Evolutionary conservation across 805 yeast species (phyloP).

Genomic region (Metschnikowia kunwiensis): DNA sequence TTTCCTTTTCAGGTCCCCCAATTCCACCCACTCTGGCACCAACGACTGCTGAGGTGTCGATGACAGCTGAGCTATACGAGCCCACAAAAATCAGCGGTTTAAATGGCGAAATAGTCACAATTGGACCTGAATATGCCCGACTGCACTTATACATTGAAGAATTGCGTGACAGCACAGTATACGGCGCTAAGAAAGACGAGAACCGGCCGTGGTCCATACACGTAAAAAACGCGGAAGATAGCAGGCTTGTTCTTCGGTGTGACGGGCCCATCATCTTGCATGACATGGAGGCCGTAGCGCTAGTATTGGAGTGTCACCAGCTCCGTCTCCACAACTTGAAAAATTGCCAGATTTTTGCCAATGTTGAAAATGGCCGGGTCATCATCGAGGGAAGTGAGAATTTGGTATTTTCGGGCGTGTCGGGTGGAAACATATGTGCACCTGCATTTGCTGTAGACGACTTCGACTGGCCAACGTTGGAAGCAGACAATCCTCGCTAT

Average conservation of each 20-base stretch:
- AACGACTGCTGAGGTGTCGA: not conserved
- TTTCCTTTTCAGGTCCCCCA: conserved; percentile 33
- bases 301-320: conserved; percentile 18
- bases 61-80: not conserved
- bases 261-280: conserved; percentile 33
- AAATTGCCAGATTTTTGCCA: conserved; percentile 17
- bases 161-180: conserved; percentile 3
- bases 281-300: conserved; percentile 9
- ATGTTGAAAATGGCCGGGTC: conserved; percentile 23
- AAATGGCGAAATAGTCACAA: not conserved
- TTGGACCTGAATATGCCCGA: conserved; percentile 12
- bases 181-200: conserved; percentile 5
- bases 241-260: conserved; percentile 19
- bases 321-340: conserved; percentile 17
- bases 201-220: conserved; percentile 23
- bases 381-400: conserved; percentile 30
- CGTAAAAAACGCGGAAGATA: conserved; percentile 17
- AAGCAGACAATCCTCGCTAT: conserved; percentile 7
- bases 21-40: conserved; percentile 7
- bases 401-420: conserved; percentile 7
- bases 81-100: conserved; percentile 3
- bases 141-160: conserved; percentile 16
- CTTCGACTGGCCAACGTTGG: conserved; percentile 17
- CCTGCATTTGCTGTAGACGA: conserved; percentile 13
- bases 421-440: not conserved